phyloP scores from a whole-genome alignment of 345 rosid species.

The Salix dunnii region DNA sequence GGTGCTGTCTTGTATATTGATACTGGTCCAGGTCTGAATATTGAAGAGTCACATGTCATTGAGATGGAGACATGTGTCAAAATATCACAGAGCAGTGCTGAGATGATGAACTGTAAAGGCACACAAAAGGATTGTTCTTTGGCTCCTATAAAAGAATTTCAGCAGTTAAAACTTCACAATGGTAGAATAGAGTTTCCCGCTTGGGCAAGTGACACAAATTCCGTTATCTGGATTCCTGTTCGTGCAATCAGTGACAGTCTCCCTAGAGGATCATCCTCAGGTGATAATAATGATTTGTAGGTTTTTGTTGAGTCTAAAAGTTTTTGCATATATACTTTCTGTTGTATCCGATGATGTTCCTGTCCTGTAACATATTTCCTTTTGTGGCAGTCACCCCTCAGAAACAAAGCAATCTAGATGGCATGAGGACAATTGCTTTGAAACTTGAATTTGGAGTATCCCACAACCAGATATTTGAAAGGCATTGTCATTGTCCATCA shows the following conservation, averaged over 20 bases:
- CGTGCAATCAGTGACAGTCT: conserved; percentile 69
- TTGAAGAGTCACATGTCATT: conserved; percentile 67
- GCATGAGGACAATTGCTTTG: conserved; percentile 95
- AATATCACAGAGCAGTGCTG: conserved; percentile 26
- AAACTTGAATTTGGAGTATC: conserved; percentile 90
- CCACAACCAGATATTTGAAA: conserved; percentile 88
- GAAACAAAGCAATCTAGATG: conserved; percentile 76
- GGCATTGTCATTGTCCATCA: conserved; percentile 36
- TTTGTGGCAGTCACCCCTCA: conserved; percentile 55
- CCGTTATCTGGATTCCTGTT: conserved; percentile 89
- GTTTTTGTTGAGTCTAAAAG: conserved; percentile 11
- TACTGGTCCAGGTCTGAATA: conserved; percentile 91
- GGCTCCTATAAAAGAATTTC: conserved; percentile 43
- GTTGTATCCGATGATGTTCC: conserved; percentile 15
- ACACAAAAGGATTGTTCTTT: conserved; percentile 29
- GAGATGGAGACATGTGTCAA: conserved; percentile 71
- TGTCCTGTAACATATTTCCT: conserved; percentile 20
- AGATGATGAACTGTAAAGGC: conserved; percentile 24
- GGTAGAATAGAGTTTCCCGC: conserved; percentile 75
- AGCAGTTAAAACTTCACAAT: conserved; percentile 54
- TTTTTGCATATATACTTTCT: neutral
- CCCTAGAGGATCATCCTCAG: conserved; percentile 87
- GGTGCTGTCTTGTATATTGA: conserved; percentile 87
- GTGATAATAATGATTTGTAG: conserved; percentile 35
- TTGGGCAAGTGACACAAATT: conserved; percentile 75